A percentile compares a stretch with the other conserved stretches of the same genome.
These are phyloP conservation scores for Cytospora chrysosperma DNA, from an alignment of 2,329 filamentous ascomycete genomes.

Conservation along the genomic window DNA sequence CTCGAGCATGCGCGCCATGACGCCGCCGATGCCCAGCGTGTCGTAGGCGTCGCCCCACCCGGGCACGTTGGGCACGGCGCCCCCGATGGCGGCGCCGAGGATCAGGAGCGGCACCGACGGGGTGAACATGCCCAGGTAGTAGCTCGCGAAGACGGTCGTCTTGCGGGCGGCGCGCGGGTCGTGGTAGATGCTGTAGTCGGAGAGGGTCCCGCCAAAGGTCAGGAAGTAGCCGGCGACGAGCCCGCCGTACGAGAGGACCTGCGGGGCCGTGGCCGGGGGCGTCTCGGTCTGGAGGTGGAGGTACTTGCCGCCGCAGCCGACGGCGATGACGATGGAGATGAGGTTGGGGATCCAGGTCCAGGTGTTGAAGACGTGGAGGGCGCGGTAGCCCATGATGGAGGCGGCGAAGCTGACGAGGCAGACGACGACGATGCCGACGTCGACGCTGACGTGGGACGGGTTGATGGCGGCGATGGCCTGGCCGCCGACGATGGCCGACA, in stretches of 20 bases:
- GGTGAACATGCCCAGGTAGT: conserved; percentile 51
- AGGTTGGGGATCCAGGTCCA: conserved; percentile 58
- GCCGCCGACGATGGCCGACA: conserved; percentile 57
- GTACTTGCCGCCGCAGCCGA: conserved; percentile 52
- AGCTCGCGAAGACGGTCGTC: conserved; percentile 45
- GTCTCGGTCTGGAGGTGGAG: conserved; percentile 46
- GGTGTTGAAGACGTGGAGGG: conserved; percentile 54
- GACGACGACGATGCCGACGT: conserved; percentile 57
- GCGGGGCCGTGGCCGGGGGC: conserved; percentile 37
- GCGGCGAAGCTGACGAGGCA: conserved; percentile 52
- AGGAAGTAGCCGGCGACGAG: conserved; percentile 54
- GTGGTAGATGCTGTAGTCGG: conserved; percentile 60
- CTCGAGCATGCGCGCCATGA: conserved; percentile 46
- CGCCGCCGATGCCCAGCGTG: conserved; percentile 43
- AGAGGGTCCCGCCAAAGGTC: conserved; percentile 49
- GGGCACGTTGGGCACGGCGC: conserved; percentile 44
- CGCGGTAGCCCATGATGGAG: conserved; percentile 54
- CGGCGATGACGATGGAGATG: conserved; percentile 49
- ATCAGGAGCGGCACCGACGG: conserved; percentile 51
- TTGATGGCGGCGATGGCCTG: conserved; percentile 50
- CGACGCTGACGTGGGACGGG: conserved; percentile 46
- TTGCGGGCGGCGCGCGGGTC: conserved; percentile 36
- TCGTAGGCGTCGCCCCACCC: conserved; percentile 44
- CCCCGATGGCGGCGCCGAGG: conserved; percentile 50
- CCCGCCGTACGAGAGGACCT: conserved; percentile 45